phyloP scores from a whole-genome alignment of 306 rosid genomes.

The Cucurbita moschata region DNA sequence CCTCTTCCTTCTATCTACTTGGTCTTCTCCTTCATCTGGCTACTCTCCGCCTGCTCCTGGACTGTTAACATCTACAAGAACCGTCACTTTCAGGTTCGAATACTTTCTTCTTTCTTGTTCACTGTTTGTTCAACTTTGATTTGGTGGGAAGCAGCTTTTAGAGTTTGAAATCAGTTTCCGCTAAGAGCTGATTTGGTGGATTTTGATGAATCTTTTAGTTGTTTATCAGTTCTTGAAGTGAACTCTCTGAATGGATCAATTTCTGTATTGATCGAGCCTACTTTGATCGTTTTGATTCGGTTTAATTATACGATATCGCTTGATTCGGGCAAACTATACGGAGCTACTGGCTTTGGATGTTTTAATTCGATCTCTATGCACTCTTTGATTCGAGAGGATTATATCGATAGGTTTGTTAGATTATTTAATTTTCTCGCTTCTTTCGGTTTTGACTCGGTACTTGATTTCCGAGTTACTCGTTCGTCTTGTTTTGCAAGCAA shows the following conservation, averaged over 20 bases:
- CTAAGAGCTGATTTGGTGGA: not conserved
- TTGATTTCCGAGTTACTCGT: not conserved
- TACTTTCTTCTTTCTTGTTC: not conserved
- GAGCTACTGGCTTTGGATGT: not conserved
- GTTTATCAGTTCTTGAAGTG: not conserved
- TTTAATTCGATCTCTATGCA: not conserved
- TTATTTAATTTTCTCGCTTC: not conserved
- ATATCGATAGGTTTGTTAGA: not conserved
- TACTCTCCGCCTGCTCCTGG: conserved; percentile 78
- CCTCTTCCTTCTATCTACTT: conserved; percentile 66
- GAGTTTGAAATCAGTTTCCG: not conserved
- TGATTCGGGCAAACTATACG: not conserved
- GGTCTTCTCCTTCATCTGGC: conserved; percentile 60
- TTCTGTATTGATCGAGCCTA: not conserved
- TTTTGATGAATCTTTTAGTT: not conserved
- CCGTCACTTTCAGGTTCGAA: conserved; percentile 70
- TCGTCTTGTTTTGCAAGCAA: not conserved
- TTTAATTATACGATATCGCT: not conserved
- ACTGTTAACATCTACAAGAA: conserved; percentile 63
- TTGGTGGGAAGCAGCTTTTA: not conserved
- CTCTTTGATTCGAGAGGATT: not conserved
- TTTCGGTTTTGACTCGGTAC: not conserved
- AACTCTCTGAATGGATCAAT: not conserved
- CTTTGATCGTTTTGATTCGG: not conserved
- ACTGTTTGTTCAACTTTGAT: not conserved